These are phyloP conservation scores for Bipolaris zeicola DNA, from an alignment of 2,329 filamentous ascomycete species.

Conservation along the genomic window DNA sequence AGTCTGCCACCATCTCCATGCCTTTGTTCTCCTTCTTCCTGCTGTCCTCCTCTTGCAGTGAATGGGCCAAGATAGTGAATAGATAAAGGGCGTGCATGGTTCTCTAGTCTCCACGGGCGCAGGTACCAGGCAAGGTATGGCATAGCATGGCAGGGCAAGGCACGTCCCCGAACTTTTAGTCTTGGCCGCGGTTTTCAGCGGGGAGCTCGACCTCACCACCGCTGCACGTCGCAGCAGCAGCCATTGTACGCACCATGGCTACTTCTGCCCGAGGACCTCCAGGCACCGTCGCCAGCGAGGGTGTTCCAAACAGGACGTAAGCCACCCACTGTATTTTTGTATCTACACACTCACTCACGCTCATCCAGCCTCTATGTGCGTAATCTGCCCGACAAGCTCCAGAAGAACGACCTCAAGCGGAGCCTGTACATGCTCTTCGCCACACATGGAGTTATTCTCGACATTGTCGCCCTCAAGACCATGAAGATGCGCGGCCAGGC, in stretches of 20 bases:
- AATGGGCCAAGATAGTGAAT: not conserved
- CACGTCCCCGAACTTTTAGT: slow-evolving; percentile 25
- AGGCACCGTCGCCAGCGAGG: slow-evolving; percentile 29
- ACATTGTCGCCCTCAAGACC: slow-evolving; percentile 88
- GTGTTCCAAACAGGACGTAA: slow-evolving; percentile 43
- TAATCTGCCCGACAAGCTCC: slow-evolving; percentile 88
- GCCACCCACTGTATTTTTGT: slow-evolving; percentile 9
- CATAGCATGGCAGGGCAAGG: slow-evolving; percentile 1
- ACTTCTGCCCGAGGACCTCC: slow-evolving; percentile 33
- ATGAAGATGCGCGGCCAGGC: slow-evolving; percentile 95
- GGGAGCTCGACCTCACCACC: slow-evolving; percentile 27
- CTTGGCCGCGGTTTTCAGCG: slow-evolving; percentile 33
- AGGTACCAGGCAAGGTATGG: slow-evolving; percentile 1
- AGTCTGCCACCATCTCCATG: slow-evolving; percentile 5
- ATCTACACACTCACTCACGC: slow-evolving; percentile 4
- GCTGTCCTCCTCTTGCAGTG: slow-evolving; percentile 7
- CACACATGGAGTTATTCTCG: slow-evolving; percentile 89
- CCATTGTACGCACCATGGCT: slow-evolving; percentile 27
- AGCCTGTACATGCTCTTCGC: slow-evolving; percentile 93
- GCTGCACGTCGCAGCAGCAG: slow-evolving; percentile 15
- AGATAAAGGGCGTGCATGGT: not conserved
- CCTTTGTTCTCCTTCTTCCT: not conserved
- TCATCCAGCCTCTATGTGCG: slow-evolving; percentile 77
- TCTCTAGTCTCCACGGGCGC: not conserved
- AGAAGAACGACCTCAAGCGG: slow-evolving; percentile 84